Percentiles rank a stretch among this genome's conserved stretches.
phyloP scores from a whole-genome alignment of 331 rosid species.

The Quercus lobata region DNA sequence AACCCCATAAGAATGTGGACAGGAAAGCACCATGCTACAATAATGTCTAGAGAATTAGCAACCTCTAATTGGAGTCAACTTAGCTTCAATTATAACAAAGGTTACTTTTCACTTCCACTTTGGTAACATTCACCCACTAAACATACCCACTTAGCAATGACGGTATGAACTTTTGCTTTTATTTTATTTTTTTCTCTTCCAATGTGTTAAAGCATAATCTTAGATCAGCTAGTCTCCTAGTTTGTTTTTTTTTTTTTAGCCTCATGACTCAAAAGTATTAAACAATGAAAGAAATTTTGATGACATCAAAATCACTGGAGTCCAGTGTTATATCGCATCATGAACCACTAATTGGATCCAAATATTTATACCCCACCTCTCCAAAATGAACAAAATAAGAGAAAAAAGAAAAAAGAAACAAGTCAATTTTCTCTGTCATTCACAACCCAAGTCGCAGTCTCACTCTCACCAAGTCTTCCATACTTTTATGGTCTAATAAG shows the following conservation, averaged over 20 bases:
- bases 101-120: neutral
- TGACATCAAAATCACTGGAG: neutral
- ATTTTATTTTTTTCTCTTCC: neutral
- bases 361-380: neutral
- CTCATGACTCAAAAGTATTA: neutral
- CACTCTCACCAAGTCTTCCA: too few species aligned
- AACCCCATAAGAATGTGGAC: neutral
- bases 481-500: too few species aligned
- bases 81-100: neutral
- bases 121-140: neutral
- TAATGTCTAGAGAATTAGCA: too few species aligned
- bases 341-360: neutral
- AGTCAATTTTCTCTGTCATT: too few species aligned
- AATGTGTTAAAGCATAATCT: neutral
- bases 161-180: neutral
- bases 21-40: too few species aligned
- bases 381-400: neutral
- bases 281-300: neutral
- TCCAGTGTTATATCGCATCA: neutral
- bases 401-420: too few species aligned
- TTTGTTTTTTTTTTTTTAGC: neutral
- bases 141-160: too few species aligned
- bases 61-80: neutral
- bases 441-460: too few species aligned
- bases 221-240: neutral